Base-by-base conservation (phyloP, 352 stramenopile species). In the Pythium apleroticum region DNA sequence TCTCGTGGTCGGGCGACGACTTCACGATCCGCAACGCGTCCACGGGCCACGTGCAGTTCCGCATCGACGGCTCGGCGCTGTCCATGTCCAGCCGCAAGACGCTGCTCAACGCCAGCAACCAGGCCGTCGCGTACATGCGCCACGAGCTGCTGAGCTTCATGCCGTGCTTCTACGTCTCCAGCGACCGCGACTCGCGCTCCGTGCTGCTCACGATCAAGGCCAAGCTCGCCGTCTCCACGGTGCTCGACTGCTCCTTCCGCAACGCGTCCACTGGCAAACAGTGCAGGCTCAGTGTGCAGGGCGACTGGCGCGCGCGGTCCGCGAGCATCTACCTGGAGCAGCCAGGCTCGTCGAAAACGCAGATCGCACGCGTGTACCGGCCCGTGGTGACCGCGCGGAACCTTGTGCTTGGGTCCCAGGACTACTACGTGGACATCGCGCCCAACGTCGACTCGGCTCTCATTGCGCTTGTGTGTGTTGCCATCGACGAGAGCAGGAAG, bases 1-100 rank as follows among this genome's bases (percentile, higher is more conserved):
- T 28, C 20, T 68, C 68, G 15, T 37, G 62, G 22, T 76, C 66
- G 0, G 68, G 65, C 17, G 69, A 79, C 59, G 58, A 70, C 24
- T 78, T 76, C 43, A 41, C 54, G 14, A 69, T 78, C 62, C 58
- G 56, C 24, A 69, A 78, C 7, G 54, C 58, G 11, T 11, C 55
- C 57, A 72, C 68, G 0, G 49, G 33, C 7, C 30, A 53, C 12
- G 17, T 59, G 5, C 57, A 60, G 27, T 78, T 78, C 54, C 60
- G 57, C n/a, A 60, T 78, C 50, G 24, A 66, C 10, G 64, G 68
- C 22, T 53, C 25, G 3, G 61, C 50, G 4, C 22, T 75, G 5
- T 72, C 68, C 2, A 25, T 71, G 19, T 53, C 49, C 52, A 46
- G 68, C 17, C 65, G 72, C 37, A 75, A 71, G 54, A 64, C 64